Percentiles rank a stretch among this genome's conserved stretches.
phyloP scores from a whole-genome alignment of 768 basidiomycete species.

The Lactarius hengduanensis region DNA sequence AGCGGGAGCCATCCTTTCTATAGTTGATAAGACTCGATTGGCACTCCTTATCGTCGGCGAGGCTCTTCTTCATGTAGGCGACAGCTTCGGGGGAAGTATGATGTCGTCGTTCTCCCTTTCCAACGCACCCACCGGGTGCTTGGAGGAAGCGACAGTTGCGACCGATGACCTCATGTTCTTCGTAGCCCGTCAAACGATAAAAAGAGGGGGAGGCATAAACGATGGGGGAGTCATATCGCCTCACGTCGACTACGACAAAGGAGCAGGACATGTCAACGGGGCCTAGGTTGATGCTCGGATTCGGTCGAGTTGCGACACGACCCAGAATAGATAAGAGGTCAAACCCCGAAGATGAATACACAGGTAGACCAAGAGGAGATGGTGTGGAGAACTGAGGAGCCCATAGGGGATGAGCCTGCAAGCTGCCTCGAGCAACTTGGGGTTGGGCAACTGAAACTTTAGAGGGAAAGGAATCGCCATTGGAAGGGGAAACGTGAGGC shows the following conservation, averaged over 20 bases:
- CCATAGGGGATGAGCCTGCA: constrained; percentile 3
- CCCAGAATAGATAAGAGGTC: constrained; percentile 83
- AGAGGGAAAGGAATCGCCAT: neutral
- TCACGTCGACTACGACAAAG: constrained; percentile 88
- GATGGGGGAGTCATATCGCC: constrained; percentile 79
- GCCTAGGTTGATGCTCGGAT: constrained; percentile 76
- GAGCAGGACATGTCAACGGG: constrained; percentile 90
- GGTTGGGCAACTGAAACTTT: constrained; percentile 3
- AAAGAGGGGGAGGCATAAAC: constrained; percentile 91
- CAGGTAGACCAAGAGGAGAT: constrained; percentile 43
- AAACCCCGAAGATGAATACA: constrained; percentile 91
- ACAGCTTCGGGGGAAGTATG: constrained; percentile 66
- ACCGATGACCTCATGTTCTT: constrained; percentile 74
- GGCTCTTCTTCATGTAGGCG: constrained; percentile 61
- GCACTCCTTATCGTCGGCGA: constrained; percentile 79
- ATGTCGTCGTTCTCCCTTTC: constrained; percentile 53
- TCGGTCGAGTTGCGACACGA: constrained; percentile 68
- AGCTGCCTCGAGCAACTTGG: neutral
- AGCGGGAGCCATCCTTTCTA: constrained; percentile 76
- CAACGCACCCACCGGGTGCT: constrained; percentile 61
- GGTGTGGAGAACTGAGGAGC: constrained; percentile 29
- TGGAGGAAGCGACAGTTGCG: constrained; percentile 91
- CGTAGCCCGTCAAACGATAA: constrained; percentile 71
- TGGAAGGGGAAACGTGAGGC: constrained; percentile 3
- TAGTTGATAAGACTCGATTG: constrained; percentile 90